These are phyloP conservation scores for Lecanicillium sp. DNA, from an alignment of 2,329 filamentous ascomycete species.

Conservation along the genomic window DNA sequence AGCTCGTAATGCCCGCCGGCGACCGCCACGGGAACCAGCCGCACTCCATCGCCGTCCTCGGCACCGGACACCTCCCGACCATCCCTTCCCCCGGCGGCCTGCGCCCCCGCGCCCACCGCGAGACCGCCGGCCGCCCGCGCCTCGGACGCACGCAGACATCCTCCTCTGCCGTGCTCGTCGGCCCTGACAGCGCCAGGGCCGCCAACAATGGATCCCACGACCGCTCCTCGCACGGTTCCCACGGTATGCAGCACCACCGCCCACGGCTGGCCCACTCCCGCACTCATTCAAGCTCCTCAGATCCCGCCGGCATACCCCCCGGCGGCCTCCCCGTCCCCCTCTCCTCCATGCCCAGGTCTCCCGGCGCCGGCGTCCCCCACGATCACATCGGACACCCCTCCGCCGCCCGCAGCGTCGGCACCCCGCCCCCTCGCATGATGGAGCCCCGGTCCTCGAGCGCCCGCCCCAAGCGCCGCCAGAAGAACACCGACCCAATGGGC, in stretches of 20 bases:
- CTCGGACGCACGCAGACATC: conserved; percentile 69
- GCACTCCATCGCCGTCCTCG: conserved; percentile 73
- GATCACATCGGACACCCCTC: conserved; percentile 14
- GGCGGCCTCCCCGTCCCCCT: conserved; percentile 45
- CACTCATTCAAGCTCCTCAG: conserved; percentile 55
- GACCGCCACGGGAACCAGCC: conserved; percentile 28
- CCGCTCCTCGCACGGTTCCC: too few species aligned
- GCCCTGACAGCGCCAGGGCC: conserved; percentile 37
- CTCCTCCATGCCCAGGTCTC: conserved; percentile 43
- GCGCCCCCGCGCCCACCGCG: conserved; percentile 48
- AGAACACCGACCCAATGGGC: conserved; percentile 33
- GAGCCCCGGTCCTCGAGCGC: conserved; percentile 43
- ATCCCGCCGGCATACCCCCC: conserved; percentile 39
- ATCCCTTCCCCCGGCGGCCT: conserved; percentile 77
- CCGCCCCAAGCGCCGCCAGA: conserved; percentile 49
- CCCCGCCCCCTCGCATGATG: conserved; percentile 40
- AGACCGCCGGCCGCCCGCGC: conserved; percentile 54
- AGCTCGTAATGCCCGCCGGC: conserved; percentile 32
- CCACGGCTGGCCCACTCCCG: conserved; percentile 43
- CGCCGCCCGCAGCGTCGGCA: conserved; percentile 42
- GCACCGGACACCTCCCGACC: conserved; percentile 71
- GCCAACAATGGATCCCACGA: conserved; percentile 25
- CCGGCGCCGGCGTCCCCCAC: conserved; percentile 47
- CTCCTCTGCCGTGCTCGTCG: conserved; percentile 65
- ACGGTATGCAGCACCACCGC: conserved; percentile 28